phyloP scores from a whole-genome alignment of 805 yeast species.

The Clavispora fructus region DNA sequence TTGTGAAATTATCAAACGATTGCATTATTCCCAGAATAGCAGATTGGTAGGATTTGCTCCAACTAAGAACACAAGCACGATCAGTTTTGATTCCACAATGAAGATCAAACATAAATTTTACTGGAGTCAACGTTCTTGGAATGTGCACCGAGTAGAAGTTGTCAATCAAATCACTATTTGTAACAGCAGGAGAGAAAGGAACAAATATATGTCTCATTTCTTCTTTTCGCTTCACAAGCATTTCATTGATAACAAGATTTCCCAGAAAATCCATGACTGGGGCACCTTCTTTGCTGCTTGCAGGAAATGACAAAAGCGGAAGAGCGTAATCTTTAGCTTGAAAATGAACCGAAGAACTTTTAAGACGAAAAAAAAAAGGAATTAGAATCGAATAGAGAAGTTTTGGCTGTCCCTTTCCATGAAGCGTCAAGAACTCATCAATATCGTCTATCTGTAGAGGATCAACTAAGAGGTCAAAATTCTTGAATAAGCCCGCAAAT shows the following conservation, averaged over 20 bases:
- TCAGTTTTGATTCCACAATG: conserved; percentile 40
- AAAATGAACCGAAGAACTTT: conserved; percentile 11
- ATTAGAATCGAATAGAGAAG: conserved; percentile 50
- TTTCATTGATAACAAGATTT: conserved; percentile 56
- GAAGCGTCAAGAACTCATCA: conserved; percentile 30
- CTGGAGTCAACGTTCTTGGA: conserved; percentile 59
- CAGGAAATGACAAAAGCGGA: conserved; percentile 50
- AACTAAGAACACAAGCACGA: conserved; percentile 48
- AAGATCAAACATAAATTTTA: conserved; percentile 51
- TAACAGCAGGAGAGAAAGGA: conserved; percentile 50
- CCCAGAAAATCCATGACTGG: conserved; percentile 31
- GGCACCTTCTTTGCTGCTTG: conserved; percentile 16
- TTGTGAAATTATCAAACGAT: conserved; percentile 41
- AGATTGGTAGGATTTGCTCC: conserved; percentile 63
- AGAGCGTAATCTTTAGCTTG: conserved; percentile 29
- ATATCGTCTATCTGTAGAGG: conserved; percentile 26
- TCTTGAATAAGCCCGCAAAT: conserved; percentile 24
- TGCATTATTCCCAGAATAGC: conserved; percentile 47
- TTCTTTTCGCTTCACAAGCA: conserved; percentile 36
- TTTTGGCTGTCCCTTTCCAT: conserved; percentile 49
- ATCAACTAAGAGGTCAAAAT: conserved; percentile 26
- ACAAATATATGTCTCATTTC: conserved; percentile 49
- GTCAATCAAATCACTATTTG: conserved; percentile 23
- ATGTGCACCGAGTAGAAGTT: conserved; percentile 54
- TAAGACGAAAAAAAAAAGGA: conserved; percentile 43